These are phyloP conservation scores for Hyphopichia homilentoma DNA, from an alignment of 805 yeast species.

Conservation along the genomic window DNA sequence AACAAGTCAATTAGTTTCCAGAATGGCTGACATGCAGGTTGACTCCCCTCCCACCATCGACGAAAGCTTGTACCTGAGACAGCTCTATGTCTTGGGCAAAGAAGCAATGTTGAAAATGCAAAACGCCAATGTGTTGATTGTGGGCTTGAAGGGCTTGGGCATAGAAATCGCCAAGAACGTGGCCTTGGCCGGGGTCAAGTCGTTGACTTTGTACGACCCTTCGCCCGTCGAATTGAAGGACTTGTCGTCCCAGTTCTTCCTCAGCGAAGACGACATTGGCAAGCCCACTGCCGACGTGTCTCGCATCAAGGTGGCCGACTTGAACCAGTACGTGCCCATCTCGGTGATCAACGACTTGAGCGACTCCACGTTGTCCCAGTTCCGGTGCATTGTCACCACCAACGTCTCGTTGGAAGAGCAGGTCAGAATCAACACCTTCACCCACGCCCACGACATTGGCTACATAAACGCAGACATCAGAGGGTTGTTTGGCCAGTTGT, in stretches of 20 bases:
- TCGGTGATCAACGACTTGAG: conserved; percentile 56
- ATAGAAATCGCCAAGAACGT: conserved; percentile 95
- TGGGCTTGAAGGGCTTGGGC: conserved; percentile 92
- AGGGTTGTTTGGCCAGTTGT: conserved; percentile 85
- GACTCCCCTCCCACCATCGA: conserved; percentile 61
- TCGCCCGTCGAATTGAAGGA: conserved; percentile 61
- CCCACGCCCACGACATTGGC: conserved; percentile 71
- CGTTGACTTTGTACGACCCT: conserved; percentile 83
- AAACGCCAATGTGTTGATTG: conserved; percentile 81
- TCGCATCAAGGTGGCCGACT: conserved; percentile 66
- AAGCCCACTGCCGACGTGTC: conserved; percentile 70
- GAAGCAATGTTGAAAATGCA: conserved; percentile 99
- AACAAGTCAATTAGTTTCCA: not conserved
- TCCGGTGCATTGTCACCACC: conserved; percentile 84
- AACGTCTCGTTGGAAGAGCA: conserved; percentile 69
- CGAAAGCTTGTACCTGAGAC: conserved; percentile 94
- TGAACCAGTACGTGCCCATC: conserved; percentile 89
- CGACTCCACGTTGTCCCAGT: conserved; percentile 51
- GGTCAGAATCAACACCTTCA: conserved; percentile 65
- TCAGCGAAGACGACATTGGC: conserved; percentile 71
- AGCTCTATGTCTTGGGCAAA: conserved; percentile 91
- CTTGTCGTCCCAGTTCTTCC: conserved; percentile 85
- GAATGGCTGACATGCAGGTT: conserved; percentile 36
- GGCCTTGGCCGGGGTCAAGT: conserved; percentile 95
- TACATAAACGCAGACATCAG: conserved; percentile 78